These are phyloP conservation scores for Metschnikowia amazonensis DNA, from an alignment of 805 yeast genomes.

Conservation along the genomic window DNA sequence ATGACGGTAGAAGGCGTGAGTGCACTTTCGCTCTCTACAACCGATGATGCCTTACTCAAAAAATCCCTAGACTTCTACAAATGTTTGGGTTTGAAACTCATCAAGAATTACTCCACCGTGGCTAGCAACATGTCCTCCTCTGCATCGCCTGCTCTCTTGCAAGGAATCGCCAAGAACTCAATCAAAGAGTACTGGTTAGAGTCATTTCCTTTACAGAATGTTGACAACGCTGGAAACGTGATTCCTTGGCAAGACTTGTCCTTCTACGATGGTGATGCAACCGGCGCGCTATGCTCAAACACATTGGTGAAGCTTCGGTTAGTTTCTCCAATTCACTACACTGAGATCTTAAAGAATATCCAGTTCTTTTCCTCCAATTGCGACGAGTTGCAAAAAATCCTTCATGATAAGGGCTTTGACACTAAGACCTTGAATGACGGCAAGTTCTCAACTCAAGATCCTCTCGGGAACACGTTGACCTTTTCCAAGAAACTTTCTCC, in stretches of 20 bases:
- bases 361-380: constrained; percentile 33
- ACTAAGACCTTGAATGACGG: constrained; percentile 11
- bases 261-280: constrained; percentile 36
- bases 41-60: constrained; percentile 43
- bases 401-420: constrained; percentile 11
- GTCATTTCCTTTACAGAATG: constrained; percentile 51
- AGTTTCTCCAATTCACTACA: constrained; percentile 16
- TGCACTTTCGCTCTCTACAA: constrained; percentile 59
- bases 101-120: constrained; percentile 58
- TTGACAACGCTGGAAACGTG: constrained; percentile 30
- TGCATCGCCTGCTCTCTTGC: constrained; percentile 20
- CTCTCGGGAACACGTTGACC: constrained; percentile 31
- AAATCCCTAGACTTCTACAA: constrained; percentile 54
- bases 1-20: constrained; percentile 37
- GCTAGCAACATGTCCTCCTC: constrained; percentile 31
- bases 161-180: constrained; percentile 65
- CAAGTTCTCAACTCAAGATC: constrained; percentile 23
- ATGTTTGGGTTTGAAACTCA: constrained; percentile 55
- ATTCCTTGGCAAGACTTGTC: constrained; percentile 41
- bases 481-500: constrained; percentile 25
- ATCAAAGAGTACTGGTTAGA: constrained; percentile 71
- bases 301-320: constrained; percentile 37
- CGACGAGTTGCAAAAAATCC: constrained; percentile 18
- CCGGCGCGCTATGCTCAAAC: constrained; percentile 25
- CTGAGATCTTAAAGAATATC: constrained; percentile 18